Evolutionary conservation across 73 alveolate species (phyloP), one percentile per base, ranked within the genome.

Genomic region (Paramecium octaurelia): DNA sequence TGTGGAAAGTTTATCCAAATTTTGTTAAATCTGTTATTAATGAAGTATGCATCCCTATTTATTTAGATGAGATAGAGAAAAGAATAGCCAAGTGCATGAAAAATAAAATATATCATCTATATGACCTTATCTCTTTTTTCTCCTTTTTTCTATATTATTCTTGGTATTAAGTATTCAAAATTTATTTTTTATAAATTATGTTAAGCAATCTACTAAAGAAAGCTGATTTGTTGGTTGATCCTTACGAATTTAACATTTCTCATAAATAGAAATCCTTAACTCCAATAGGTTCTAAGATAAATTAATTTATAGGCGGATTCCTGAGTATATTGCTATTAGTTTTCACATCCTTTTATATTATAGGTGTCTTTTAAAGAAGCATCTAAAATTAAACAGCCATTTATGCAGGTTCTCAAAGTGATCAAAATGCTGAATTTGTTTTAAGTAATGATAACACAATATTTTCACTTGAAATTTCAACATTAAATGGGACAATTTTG

Each of bases 161-260:
- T 20, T 54, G 6, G n/a, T 54, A 18, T n/a, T 18, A 2, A 5
- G 4, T 54, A 54, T 18, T 12, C 69, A 54, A 54, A 18, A 18
- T 54, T 11, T 20, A 10, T 12, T 50, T 50, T 50, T 50, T 16
- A 54, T 54, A n/a, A 54, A 27, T 16, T 27, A 64, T 64, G 88
- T 16, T 75, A 29, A 16, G 38, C 57, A 35, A 75, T 29, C 20
- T 75, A 12, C 6, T 75, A 21, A 75, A 20, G 29, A 35, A 35
- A n/a, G 88, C 60, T 38, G 91, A 80, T 80, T 48, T 80, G 31
- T 43, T 80, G n/a, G 91, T 48, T 10, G 43, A 34, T 43, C 91
- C 91, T 44, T 80, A 80, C 44, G 91, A 80, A 27, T 80, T 80
- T 64, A 80, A 80, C 20, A 16, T 80, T 43, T 43, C 76, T 6